Evolutionary conservation across 352 stramenopile species (phyloP).

Genomic region (Globisporangium irregulare): DNA sequence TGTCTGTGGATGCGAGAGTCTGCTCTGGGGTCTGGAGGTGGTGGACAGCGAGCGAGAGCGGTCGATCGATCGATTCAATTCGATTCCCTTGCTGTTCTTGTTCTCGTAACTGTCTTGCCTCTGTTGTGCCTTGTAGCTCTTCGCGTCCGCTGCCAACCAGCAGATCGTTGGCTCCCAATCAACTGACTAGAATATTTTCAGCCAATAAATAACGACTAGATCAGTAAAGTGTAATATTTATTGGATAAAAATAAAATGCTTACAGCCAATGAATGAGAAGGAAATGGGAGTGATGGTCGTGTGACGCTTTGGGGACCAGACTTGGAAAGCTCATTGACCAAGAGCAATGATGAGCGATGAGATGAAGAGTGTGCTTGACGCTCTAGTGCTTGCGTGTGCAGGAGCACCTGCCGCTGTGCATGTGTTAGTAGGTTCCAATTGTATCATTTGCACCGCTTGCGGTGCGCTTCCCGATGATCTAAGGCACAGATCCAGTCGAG

Average conservation of each 20-base stretch:
- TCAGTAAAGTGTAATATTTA: neutral
- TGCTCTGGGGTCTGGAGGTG: conserved; percentile 9
- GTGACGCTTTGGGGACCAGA: neutral
- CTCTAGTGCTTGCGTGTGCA: no score
- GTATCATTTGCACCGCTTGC: neutral
- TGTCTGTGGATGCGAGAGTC: conserved; percentile 1
- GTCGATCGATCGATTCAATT: neutral
- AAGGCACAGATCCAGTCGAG: neutral
- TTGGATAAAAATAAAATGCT: neutral
- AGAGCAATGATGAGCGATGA: neutral
- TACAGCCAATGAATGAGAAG: conserved; percentile 2
- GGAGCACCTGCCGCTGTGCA: no score
- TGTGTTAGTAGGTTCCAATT: no score
- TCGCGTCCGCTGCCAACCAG: conserved; percentile 9
- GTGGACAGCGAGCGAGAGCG: neutral
- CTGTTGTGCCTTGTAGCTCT: neutral
- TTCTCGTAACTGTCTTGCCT: neutral
- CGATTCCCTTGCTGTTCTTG: neutral
- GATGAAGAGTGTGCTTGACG: no score
- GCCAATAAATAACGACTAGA: neutral
- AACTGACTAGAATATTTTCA: neutral
- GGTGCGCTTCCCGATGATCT: neutral
- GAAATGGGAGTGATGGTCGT: neutral
- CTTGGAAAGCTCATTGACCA: neutral
- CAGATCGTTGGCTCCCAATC: conserved; percentile 9